Base-by-base conservation (phyloP, 1,139 yeast genomes). In the Geotrichum reessii region DNA sequence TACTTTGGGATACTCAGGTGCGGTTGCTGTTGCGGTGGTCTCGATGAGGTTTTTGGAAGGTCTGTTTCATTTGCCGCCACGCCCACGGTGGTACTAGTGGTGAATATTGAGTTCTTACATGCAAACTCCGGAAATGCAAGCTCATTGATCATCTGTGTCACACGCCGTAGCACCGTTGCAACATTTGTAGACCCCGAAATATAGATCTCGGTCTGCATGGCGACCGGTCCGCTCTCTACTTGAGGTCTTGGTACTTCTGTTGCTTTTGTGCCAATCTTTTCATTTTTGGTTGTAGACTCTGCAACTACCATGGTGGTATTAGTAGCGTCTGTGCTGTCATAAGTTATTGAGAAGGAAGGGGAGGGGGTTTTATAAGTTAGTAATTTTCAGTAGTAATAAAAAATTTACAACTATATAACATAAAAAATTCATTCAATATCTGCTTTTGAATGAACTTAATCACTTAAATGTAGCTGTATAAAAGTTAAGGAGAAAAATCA, bases 91-190 rank as follows among this genome's bases (percentile, higher is more conserved):
- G 63, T 65, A 4, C 68, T 65, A 3, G 67, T 65, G 8, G 66
- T 62, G 21, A 44, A 49, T 11, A 66, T 57, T 14, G 66, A 67
- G 2, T 65, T 62, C n/a, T 58, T 53, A 50, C 67, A 63, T 12
- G 69, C 68, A 7, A 65, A 60, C 24, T 56, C 59, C 50, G 64
- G 67, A 33, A 72, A 67, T 53, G 55, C 47, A n/a, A 55, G 14
- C 21, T 57, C 58, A 19, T 54, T 47, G 3, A 57, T 40, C 31
- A 57, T 25, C 31, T 52, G 49, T 17, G 37, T 50, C 21, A 51
- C 53, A 11, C 52, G 56, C 42, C 47, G 46, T 11, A 59, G 27
- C 21, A 57, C 60, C n/a, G 58, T 37, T 9, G 57, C 47, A 17
- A 55, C 31, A 12, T 56, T 53, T 21, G 56, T 60, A 21, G 47